Percentiles rank a stretch among this genome's conserved stretches.
Evolutionary conservation across 148 eudicot species (phyloP).

Genomic region (Drosera capensis): DNA sequence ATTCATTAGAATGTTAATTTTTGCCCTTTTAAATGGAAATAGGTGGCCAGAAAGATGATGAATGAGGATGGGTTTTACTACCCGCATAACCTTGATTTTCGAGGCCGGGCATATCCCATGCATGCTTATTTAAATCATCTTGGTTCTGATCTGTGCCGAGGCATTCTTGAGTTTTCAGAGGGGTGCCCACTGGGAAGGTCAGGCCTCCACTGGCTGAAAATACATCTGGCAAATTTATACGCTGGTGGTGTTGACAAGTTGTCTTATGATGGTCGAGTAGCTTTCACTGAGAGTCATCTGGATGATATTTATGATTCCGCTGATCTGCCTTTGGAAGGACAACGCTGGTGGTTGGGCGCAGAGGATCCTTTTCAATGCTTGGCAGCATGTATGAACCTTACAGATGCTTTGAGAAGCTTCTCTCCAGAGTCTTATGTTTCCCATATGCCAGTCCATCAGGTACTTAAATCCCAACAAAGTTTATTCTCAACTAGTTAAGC

Average conservation of each 20-base stretch:
- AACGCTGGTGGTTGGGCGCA: slow-evolving; percentile 85
- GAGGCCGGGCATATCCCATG: slow-evolving; percentile 98
- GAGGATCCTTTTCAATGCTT: slow-evolving; percentile 98
- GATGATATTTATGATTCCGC: slow-evolving; percentile 93
- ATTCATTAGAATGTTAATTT: slow-evolving; percentile 1
- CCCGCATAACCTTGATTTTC: slow-evolving; percentile 97
- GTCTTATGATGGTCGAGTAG: slow-evolving; percentile 67
- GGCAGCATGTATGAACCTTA: slow-evolving; percentile 80
- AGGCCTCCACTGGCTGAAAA: slow-evolving; percentile 83
- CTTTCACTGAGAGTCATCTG: slow-evolving; percentile 77
- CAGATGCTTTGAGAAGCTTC: slow-evolving; percentile 69
- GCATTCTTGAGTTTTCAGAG: slow-evolving; percentile 81
- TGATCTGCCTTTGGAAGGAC: slow-evolving; percentile 84
- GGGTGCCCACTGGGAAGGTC: slow-evolving; percentile 86
- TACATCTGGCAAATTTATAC: slow-evolving; percentile 82
- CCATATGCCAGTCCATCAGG: slow-evolving; percentile 96
- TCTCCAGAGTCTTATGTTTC: slow-evolving; percentile 61
- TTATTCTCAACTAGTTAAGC: too few relatives aligned
- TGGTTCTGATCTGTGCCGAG: slow-evolving; percentile 89
- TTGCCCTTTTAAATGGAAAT: slow-evolving; percentile 13
- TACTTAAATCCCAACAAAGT: slow-evolving; percentile 2
- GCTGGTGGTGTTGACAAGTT: slow-evolving; percentile 91
- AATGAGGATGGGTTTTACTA: slow-evolving; percentile 91
- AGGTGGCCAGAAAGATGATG: slow-evolving; percentile 85
- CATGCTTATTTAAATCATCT: slow-evolving; percentile 93